A percentile compares a stretch with the other conserved stretches of the same genome.
Evolutionary conservation across 1,139 yeast species (phyloP).

Genomic region (Candida buenavistaensis): DNA sequence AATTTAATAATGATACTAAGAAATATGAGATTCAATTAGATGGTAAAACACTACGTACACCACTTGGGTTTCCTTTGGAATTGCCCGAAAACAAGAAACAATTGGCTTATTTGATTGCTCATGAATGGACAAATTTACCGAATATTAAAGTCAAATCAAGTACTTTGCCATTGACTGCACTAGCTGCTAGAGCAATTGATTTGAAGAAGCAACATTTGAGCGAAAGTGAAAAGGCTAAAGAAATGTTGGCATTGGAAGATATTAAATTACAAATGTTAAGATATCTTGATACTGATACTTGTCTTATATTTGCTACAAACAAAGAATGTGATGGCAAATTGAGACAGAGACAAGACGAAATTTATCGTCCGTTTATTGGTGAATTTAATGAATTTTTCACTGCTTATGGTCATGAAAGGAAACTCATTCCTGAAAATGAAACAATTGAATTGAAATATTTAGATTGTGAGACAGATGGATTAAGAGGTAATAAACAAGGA

Average conservation of each 20-base stretch:
- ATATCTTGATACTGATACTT: slow-evolving; percentile 90
- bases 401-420: slow-evolving; percentile 31
- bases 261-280: slow-evolving; percentile 62
- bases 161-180: slow-evolving; percentile 81
- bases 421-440: slow-evolving; percentile 24
- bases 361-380: slow-evolving; percentile 70
- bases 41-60: slow-evolving; percentile 77
- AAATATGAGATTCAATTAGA: slow-evolving; percentile 65
- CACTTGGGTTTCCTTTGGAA: slow-evolving; percentile 69
- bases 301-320: slow-evolving; percentile 80
- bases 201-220: slow-evolving; percentile 32
- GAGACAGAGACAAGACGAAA: slow-evolving; percentile 71
- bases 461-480: slow-evolving; percentile 79
- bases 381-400: slow-evolving; percentile 66
- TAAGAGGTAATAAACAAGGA: slow-evolving; percentile 76
- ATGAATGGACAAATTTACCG: slow-evolving; percentile 86
- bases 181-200: slow-evolving; percentile 86
- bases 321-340: slow-evolving; percentile 82
- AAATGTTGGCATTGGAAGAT: slow-evolving; percentile 51
- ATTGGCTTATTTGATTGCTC: slow-evolving; percentile 73
- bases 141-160: slow-evolving; percentile 74
- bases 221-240: slow-evolving; percentile 34
- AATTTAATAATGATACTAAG: slow-evolving; percentile 25
- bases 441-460: slow-evolving; percentile 49
- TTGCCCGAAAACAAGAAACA: slow-evolving; percentile 61